Conservation (phyloP, 148 eudicot genomes). For the Dianthus caryophyllus region DNA sequence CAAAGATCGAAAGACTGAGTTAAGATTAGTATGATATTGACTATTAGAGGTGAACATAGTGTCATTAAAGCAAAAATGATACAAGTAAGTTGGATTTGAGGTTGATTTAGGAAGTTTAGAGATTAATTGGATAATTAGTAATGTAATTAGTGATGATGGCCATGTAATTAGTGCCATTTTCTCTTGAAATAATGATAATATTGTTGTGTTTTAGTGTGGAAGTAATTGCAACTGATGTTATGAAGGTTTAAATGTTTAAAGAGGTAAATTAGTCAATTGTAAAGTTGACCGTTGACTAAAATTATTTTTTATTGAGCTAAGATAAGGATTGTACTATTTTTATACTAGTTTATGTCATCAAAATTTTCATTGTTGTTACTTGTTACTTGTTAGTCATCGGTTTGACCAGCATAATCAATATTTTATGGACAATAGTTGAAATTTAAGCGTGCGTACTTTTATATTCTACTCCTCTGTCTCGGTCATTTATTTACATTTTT, state of each 20-base stretch:
- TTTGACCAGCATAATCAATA: too few species aligned
- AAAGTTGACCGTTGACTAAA: not conserved
- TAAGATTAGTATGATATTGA: conserved; percentile 17
- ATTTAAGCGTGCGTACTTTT: too few species aligned
- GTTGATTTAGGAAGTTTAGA: conserved; percentile 5
- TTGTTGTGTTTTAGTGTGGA: not conserved
- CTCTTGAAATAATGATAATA: not conserved
- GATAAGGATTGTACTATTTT: conserved; percentile 1
- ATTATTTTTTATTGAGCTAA: not conserved
- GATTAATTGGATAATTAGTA: not conserved
- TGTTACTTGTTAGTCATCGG: too few species aligned
- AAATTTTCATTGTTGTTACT: too few species aligned
- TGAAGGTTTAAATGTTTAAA: not conserved
- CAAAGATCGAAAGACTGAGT: conserved; percentile 26
- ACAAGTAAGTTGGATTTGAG: not conserved
- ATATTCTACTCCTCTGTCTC: too few species aligned
- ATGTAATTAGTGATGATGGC: not conserved
- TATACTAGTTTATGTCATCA: not conserved
- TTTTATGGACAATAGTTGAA: too few species aligned
- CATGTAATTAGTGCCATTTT: conserved; percentile 9
- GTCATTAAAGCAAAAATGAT: conserved; percentile 6
- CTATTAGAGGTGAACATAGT: not conserved
- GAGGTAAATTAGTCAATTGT: not conserved
- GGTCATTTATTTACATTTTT: too few species aligned
- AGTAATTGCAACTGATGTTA: not conserved